Evolutionary conservation across 305 asterid genomes (phyloP), one percentile per base, ranked within the genome.

Genomic region (Stenogyne calaminthoides): DNA sequence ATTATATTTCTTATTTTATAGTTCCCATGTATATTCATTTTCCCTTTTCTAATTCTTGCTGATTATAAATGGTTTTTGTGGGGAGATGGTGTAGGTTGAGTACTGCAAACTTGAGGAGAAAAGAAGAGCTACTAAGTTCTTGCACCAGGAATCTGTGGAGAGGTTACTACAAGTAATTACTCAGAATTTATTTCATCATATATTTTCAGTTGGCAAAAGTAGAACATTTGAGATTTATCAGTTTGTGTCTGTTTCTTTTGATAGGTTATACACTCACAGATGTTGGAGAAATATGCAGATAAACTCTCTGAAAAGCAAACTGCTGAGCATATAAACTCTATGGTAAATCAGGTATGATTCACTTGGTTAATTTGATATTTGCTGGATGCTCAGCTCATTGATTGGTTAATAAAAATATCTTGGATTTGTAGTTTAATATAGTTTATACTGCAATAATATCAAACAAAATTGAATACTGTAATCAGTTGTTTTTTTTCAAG

Each of bases 131-230:
- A 6, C 22, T 42, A 9, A 42, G 56, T 42, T 64, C 70, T 64
- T 64, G 37, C 9, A 12, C 3, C 39, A 20, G 57, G 9, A 12
- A 20, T 64, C 56, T 19, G 14, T 39, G 57, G 37, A 20, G 37
- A 64, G n/a, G 20, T 64, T 42, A 44, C 57, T 40, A 12, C 40
- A 42, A 18, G 57, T 64, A 64, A 64, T 64, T 42, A 52, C 22
- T 44, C 56, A 2, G 20, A 9, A 2, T 9, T 7, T 15, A 15
- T 32, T 60, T 60, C 44, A n/a, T 34, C 27, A 49, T 49, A 37
- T 37, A 18, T 49, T 49, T 15, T 49, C 22, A 49, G 22, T 15
- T 49, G 4, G 22, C 22, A 16, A 49, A 49, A 49, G 22, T 10
- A 64, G 22, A 14, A 44, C 70, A 42, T 64, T 1, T 12, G 37